Evolutionary conservation across 371 early-diverging fungal genomes (phyloP).

Genomic region (Syncephalastrum racemosum): DNA sequence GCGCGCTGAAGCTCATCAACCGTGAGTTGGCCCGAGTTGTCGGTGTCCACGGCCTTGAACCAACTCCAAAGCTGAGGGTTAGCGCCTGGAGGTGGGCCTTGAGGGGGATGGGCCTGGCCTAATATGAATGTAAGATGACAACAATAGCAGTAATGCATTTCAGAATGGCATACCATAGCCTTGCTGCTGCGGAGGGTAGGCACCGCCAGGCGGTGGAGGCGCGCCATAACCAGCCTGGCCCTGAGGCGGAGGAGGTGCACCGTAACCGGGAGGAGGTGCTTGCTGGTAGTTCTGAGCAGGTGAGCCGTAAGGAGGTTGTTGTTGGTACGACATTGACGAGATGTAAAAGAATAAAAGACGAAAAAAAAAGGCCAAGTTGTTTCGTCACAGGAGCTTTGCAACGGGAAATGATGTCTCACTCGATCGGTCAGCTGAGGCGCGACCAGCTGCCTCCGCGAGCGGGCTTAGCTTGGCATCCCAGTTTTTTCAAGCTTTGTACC

Average conservation of each 20-base stretch:
- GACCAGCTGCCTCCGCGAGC: no score
- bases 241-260: neutral
- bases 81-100: slow-evolving; percentile 27
- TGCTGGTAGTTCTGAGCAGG: slow-evolving; percentile 16
- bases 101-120: slow-evolving; percentile 19
- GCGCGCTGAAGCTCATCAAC: slow-evolving; percentile 60
- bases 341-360: neutral
- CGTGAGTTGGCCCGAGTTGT: slow-evolving; percentile 48
- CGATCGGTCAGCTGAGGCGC: no score
- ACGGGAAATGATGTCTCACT: no score
- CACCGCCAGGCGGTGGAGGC: slow-evolving; percentile 15
- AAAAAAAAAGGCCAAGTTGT: no score
- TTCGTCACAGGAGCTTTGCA: no score
- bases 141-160: neutral
- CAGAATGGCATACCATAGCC: slow-evolving; percentile 11
- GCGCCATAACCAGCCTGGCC: slow-evolving; percentile 12
- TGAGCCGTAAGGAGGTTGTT: slow-evolving; percentile 13
- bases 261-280: slow-evolving; percentile 19
- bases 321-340: slow-evolving; percentile 10
- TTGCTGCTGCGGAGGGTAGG: slow-evolving; percentile 16
- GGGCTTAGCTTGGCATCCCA: no score
- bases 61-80: slow-evolving; percentile 59
- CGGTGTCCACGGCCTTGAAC: slow-evolving; percentile 78
- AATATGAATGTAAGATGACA: neutral
- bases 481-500: no score